A percentile compares a stretch with the other conserved stretches of the same genome.
Evolutionary conservation across 1,284 basidiomycete species (phyloP).

Genomic region (Coniferiporia sulphurascens): DNA sequence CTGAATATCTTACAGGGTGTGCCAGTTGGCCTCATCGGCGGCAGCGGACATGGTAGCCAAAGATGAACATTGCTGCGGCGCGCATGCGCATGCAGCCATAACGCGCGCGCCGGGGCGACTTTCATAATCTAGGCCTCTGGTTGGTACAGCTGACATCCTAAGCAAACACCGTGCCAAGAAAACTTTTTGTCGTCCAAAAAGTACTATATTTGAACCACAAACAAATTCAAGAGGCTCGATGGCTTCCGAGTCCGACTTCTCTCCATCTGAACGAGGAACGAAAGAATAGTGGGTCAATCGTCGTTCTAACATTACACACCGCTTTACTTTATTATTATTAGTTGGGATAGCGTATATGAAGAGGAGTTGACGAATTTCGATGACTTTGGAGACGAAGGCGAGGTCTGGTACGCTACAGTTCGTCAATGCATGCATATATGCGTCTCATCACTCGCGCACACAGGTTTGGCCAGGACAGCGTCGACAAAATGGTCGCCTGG

Average conservation of each 20-base stretch:
- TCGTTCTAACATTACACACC: slow-evolving; percentile 15
- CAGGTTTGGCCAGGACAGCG: slow-evolving; percentile 83
- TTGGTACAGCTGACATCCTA: background rate
- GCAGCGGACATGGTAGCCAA: slow-evolving; percentile 25
- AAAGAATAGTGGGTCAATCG: slow-evolving; percentile 46
- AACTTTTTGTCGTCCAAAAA: too few relatives aligned
- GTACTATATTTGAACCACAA: too few relatives aligned
- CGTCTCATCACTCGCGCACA: background rate
- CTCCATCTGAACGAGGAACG: slow-evolving; percentile 65
- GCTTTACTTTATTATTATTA: slow-evolving; percentile 26
- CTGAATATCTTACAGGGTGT: slow-evolving; percentile 26
- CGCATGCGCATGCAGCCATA: too few relatives aligned
- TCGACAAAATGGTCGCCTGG: slow-evolving; percentile 81
- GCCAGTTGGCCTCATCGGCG: slow-evolving; percentile 24
- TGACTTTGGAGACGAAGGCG: slow-evolving; percentile 84
- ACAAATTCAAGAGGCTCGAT: background rate
- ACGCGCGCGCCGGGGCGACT: too few relatives aligned
- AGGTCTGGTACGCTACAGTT: slow-evolving; percentile 62
- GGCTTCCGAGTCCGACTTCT: slow-evolving; percentile 29
- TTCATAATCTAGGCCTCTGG: background rate
- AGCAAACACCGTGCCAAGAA: background rate
- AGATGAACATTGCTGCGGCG: too few relatives aligned
- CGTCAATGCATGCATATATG: background rate
- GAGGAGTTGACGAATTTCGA: slow-evolving; percentile 73
- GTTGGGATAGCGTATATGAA: slow-evolving; percentile 71